These are phyloP conservation scores for Gossypium australe DNA, from an alignment of 345 rosid genomes.

Conservation along the genomic window DNA sequence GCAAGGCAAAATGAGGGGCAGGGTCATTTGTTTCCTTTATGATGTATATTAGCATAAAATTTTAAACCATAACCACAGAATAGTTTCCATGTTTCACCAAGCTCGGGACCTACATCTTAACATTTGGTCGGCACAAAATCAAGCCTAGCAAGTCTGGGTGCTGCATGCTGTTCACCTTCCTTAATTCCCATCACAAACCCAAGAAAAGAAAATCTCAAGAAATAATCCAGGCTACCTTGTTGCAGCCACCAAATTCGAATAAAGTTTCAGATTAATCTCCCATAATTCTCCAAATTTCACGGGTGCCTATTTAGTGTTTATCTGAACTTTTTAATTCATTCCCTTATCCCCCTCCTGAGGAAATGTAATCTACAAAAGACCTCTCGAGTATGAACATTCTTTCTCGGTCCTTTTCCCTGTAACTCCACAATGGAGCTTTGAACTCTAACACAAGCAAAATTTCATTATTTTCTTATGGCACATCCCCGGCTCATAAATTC, in stretches of 20 bases:
- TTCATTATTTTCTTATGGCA: background rate
- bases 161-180: background rate
- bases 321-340: background rate
- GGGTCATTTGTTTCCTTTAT: background rate
- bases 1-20: background rate
- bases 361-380: too few species aligned
- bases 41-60: background rate
- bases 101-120: background rate
- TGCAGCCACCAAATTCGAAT: background rate
- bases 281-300: background rate
- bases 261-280: background rate
- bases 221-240: background rate
- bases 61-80: background rate
- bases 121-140: background rate
- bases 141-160: background rate
- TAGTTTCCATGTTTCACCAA: background rate
- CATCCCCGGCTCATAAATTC: background rate
- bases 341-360: background rate
- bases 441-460: too few species aligned
- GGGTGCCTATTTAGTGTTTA: background rate
- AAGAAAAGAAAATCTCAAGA: background rate
- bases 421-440: background rate
- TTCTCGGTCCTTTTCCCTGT: background rate
- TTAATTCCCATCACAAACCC: background rate
- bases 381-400: background rate